phyloP scores from a whole-genome alignment of 306 rosid species.

The Vicia villosa region DNA sequence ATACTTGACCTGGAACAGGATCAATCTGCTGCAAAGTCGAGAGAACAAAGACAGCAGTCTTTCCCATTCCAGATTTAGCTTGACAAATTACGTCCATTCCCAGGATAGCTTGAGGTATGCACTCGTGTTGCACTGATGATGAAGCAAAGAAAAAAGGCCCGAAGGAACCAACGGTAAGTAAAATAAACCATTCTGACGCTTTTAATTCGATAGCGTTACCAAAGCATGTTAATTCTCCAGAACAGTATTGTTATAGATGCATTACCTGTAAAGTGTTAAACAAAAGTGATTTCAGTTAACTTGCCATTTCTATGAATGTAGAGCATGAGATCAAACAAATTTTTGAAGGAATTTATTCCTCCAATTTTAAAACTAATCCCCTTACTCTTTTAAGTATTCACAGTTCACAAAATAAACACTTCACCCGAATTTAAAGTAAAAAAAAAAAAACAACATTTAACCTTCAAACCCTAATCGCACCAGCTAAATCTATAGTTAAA shows the following conservation, averaged over 20 bases:
- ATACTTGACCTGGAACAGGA: constrained; percentile 94
- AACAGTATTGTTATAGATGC: constrained; percentile 61
- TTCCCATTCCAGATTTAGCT: constrained; percentile 99
- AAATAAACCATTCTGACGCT: constrained; percentile 66
- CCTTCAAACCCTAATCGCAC: background rate
- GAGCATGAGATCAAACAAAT: background rate
- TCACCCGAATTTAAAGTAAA: background rate
- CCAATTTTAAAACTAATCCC: background rate
- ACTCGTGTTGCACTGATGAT: constrained; percentile 98
- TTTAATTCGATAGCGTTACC: constrained; percentile 62
- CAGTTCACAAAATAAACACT: background rate
- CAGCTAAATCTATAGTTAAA: background rate
- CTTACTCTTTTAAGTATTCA: background rate
- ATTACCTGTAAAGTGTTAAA: constrained; percentile 70
- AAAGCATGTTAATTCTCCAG: constrained; percentile 68
- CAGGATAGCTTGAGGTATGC: constrained; percentile 98
- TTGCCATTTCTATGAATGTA: background rate
- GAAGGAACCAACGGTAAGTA: constrained; percentile 79
- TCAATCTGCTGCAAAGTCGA: constrained; percentile 96
- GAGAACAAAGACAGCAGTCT: constrained; percentile 97
- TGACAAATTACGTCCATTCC: constrained; percentile 99
- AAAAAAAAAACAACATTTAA: background rate
- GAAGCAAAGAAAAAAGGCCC: constrained; percentile 76
- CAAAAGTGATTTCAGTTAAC: background rate
- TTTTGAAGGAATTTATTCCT: background rate